A percentile compares a stretch with the other conserved stretches of the same genome.
Conservation (phyloP, 306 rosid species). For the Medicago lupulina region DNA sequence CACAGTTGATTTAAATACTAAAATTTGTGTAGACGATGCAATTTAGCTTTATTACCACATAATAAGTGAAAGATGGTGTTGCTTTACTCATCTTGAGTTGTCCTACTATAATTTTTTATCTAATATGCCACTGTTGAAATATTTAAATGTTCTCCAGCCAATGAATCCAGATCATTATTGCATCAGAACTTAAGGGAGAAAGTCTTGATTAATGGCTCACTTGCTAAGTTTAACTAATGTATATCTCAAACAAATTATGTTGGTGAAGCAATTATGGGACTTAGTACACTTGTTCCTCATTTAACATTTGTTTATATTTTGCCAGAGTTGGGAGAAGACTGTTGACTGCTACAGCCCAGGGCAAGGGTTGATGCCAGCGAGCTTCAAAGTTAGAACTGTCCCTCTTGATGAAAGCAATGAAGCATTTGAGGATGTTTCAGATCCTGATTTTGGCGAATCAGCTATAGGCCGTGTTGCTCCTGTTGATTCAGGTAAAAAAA, state of each 20-base stretch:
- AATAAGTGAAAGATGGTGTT: background rate
- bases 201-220: background rate
- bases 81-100: too few relatives aligned
- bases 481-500: conserved; percentile 74
- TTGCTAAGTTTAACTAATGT: conserved; percentile 15
- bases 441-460: conserved; percentile 97
- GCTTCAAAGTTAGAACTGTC: conserved; percentile 75
- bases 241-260: conserved; percentile 1
- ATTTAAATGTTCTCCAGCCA: background rate
- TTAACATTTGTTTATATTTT: conserved; percentile 34
- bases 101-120: too few relatives aligned
- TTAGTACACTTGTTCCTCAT: conserved; percentile 8
- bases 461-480: conserved; percentile 98
- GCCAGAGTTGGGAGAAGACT: conserved; percentile 92
- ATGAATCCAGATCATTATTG: conserved; percentile 20
- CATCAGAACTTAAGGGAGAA: background rate
- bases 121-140: conserved; percentile 31
- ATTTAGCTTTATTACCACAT: conserved; percentile 24
- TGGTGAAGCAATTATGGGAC: conserved; percentile 19
- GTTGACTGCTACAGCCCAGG: conserved; percentile 93
- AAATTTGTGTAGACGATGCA: background rate
- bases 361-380: conserved; percentile 95
- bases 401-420: conserved; percentile 78
- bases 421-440: conserved; percentile 81
- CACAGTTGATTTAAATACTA: background rate